phyloP scores from a whole-genome alignment of 805 yeast genomes.

The Yamadazyma akitaensis region DNA sequence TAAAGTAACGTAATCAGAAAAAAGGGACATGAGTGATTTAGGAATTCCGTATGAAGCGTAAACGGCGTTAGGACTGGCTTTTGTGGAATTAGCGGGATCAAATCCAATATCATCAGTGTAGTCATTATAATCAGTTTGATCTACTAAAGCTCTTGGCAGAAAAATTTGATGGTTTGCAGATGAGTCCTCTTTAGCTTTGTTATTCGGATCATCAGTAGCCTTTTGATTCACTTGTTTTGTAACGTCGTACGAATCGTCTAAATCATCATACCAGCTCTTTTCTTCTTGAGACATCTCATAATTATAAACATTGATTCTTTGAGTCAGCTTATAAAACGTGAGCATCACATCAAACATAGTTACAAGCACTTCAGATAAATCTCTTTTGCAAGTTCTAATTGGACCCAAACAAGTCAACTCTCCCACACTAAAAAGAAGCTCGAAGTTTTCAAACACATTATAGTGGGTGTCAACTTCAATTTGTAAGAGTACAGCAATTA shows the following conservation, averaged over 20 bases:
- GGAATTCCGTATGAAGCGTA: slow-evolving; percentile 51
- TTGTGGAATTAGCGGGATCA: slow-evolving; percentile 1
- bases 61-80: slow-evolving; percentile 14
- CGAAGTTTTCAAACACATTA: slow-evolving; percentile 42
- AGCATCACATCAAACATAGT: slow-evolving; percentile 14
- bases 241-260: slow-evolving; percentile 35
- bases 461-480: slow-evolving; percentile 36
- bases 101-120: slow-evolving; percentile 7
- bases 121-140: slow-evolving; percentile 11
- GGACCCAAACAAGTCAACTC: slow-evolving; percentile 21
- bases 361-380: not conserved
- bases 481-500: slow-evolving; percentile 35
- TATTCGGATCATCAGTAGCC: not conserved
- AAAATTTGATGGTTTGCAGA: not conserved
- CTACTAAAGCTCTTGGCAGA: slow-evolving; percentile 1
- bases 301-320: slow-evolving; percentile 45
- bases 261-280: slow-evolving; percentile 41
- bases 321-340: slow-evolving; percentile 44
- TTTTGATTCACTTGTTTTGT: slow-evolving; percentile 3
- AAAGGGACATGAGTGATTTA: slow-evolving; percentile 39
- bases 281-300: slow-evolving; percentile 39
- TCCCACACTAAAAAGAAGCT: slow-evolving; percentile 39
- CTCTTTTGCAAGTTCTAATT: not conserved
- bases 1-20: slow-evolving; percentile 44
- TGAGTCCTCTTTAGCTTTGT: no score